A percentile compares a stretch with the other conserved stretches of the same genome.
Conservation (phyloP, 169 alveolate species). For the Babesia sp. region DNA sequence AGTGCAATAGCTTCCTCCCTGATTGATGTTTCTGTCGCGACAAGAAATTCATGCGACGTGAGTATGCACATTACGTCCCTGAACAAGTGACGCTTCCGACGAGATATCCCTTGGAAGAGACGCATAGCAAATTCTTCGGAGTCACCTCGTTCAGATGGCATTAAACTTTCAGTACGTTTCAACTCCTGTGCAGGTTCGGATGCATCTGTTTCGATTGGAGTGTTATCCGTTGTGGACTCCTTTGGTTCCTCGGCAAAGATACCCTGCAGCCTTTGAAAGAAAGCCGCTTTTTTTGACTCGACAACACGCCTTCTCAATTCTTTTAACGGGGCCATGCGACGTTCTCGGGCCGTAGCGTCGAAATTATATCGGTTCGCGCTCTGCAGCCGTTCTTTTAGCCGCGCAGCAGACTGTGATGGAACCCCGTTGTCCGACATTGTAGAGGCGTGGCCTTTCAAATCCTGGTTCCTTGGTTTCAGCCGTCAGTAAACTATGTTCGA, state of each 20-base stretch:
- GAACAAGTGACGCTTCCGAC: neutral
- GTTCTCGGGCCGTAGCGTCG: constrained; percentile 7
- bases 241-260: neutral
- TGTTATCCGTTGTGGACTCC: neutral
- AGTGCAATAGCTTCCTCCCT: constrained; percentile 54
- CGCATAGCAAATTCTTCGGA: neutral
- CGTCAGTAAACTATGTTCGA: too few species aligned
- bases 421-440: neutral
- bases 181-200: neutral
- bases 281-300: constrained; percentile 7
- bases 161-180: neutral
- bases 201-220: neutral
- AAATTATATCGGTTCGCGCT: constrained; percentile 1
- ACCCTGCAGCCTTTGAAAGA: neutral
- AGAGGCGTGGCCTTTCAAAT: too few species aligned
- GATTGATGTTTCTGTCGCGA: constrained; percentile 35
- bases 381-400: constrained; percentile 26
- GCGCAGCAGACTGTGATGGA: neutral
- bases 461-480: too few species aligned
- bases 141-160: neutral
- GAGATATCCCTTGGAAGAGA: neutral
- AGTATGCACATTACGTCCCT: constrained; percentile 11
- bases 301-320: constrained; percentile 17
- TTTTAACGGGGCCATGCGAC: constrained; percentile 11
- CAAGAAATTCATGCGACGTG: constrained; percentile 56